Evolutionary conservation across 306 rosid species (phyloP), one percentile per base, ranked within the genome.

Genomic region (Senna siamea): DNA sequence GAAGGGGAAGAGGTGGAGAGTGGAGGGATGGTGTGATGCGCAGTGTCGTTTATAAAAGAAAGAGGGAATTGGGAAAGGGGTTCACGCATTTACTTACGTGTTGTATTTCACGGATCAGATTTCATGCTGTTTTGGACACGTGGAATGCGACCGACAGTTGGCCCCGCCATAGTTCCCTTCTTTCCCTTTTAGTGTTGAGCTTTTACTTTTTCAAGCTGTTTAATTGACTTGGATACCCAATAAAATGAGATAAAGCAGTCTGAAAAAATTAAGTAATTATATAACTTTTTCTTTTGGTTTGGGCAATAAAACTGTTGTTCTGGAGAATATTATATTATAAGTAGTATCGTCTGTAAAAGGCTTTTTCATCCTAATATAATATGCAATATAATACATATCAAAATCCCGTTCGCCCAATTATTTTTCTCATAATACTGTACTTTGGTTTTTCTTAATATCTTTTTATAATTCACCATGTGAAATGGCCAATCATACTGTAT

Each of bases 101-200:
- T 52, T 19, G 32, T 9, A 56, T 66, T 20, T 26, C 37, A 22
- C 19, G n/a, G 52, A 37, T 37, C 40, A 13, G 41, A 32, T 40
- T 22, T 46, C 20, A 34, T 18, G 22, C 7, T 5, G 1, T 9
- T 17, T 44, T 5, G 13, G 69, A 72, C 77, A 75, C 76, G 79
- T 79, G 77, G 76, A 26, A 47, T 23, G 3, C 9, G 23, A 75
- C 79, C 79, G 72, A 75, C 70, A 35, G 17, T 73, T 17, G 34
- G 61, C 19, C 78, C 70, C 75, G 6, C 66, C 63, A 32, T 51
- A 63, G 4, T 60, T 14, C 69, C 60, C 26, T 71, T n/a, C 23
- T 15, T 43, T 70, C 75, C 58, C 37, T 60, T 56, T 43, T 38
- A 4, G 19, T 12, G 14, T 58, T 23, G 46, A 14, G 40, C 20